Base-by-base conservation (phyloP, 495 filamentous ascomycete genomes). In the Delitschia confertaspora region DNA sequence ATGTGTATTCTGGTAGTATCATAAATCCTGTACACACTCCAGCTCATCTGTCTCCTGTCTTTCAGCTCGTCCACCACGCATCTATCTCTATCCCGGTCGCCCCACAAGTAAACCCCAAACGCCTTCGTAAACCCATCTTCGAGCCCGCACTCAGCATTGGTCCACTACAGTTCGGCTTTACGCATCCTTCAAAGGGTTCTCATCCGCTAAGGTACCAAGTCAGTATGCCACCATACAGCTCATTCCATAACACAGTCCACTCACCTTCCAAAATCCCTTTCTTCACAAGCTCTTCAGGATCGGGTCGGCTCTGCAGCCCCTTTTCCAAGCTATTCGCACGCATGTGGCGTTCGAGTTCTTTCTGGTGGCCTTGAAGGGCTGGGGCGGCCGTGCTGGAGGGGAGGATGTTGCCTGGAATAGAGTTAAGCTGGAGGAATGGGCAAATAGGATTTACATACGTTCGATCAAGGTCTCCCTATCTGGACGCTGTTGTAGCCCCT, bases 301-400 rank as follows among this genome's bases (percentile, higher is more conserved):
- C 68, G 1, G 87, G 87, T 6, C 87, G 72, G 42, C 79, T 71
- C 57, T 79, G 69, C 43, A 94, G 75, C 60, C 84, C 85, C 55
- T 88, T 83, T 61, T 94, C 87, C 26, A 94, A 66, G 23, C 72
- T 80, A 59, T 94, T 82, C 36, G 76, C 80, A 14, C 82, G 76
- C 87, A 94, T 93, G 57, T 87, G 77, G 55, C 75, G 82, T 61
- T 84, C 79, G 38, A 94, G 74, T 63, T 91, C 82, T 42, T 71
- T 78, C 65, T 87, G 84, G 43, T 85, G 71, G 24, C 79, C 84
- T 51, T 80, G 79, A 26, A 94, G 63, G 0, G 78, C 71, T 0
- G 87, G 85, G 0, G 86, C 84, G 29, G 74, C 79, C n/a, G 53
- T 75, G 6, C 82, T 79, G 48, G 75, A 77, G 27, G 82, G 84